A percentile compares a stretch with the other conserved stretches of the same genome.
These are phyloP conservation scores for Endotrypanum monterogeii DNA, from an alignment of 208 protist genomes.

Conservation along the genomic window DNA sequence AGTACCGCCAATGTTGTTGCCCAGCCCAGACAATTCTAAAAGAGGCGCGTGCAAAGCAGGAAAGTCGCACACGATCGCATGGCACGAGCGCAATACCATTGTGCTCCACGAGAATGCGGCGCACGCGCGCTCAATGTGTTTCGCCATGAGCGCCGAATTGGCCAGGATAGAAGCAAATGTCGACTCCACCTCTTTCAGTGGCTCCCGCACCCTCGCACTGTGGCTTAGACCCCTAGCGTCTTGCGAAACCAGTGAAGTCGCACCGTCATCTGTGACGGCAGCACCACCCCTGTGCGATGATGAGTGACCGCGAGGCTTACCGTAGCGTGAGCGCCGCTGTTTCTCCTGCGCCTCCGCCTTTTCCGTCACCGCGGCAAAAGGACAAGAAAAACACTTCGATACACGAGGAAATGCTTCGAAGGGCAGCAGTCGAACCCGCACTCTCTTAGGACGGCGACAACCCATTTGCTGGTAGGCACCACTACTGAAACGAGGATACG, in stretches of 20 bases:
- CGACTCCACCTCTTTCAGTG: constrained; percentile 33
- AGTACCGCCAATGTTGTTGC: background rate
- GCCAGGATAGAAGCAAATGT: constrained; percentile 50
- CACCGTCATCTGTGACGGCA: background rate
- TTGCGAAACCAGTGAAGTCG: background rate
- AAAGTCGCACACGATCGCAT: constrained; percentile 34
- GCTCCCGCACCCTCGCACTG: background rate
- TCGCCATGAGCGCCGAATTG: constrained; percentile 39
- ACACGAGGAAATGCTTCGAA: constrained; percentile 78
- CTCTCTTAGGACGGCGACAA: constrained; percentile 36
- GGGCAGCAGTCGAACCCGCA: constrained; percentile 80
- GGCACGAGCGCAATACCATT: constrained; percentile 44
- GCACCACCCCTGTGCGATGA: background rate
- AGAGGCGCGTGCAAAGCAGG: constrained; percentile 5
- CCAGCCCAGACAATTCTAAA: constrained; percentile 6
- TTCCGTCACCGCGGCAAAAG: constrained; percentile 48
- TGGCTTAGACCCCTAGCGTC: background rate
- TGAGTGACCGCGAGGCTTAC: background rate
- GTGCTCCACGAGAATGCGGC: constrained; percentile 68
- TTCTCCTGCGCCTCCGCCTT: constrained; percentile 38
- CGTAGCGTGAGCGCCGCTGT: constrained; percentile 17
- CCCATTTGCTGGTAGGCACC: constrained; percentile 59
- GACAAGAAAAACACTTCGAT: constrained; percentile 49
- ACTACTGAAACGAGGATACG: constrained; percentile 33
- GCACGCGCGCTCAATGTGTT: constrained; percentile 60